Conservation (phyloP, 2,329 filamentous ascomycete genomes). For the Aspergillus japonicus region DNA sequence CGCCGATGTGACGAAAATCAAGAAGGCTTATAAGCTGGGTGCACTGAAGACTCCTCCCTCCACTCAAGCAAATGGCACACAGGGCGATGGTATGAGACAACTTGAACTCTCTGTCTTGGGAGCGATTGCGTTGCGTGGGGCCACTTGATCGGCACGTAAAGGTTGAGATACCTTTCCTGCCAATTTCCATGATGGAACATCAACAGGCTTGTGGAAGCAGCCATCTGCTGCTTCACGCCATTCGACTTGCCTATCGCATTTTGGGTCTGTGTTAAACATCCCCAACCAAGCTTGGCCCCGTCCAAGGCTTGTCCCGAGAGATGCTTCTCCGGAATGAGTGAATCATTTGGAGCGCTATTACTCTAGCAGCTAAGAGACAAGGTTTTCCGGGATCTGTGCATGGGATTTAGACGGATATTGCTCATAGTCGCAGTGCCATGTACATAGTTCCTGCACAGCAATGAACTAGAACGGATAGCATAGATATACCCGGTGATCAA, state of each 20-base stretch:
- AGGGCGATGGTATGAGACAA: constrained; percentile 26
- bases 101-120: constrained; percentile 70
- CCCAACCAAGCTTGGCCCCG: not conserved
- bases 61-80: constrained; percentile 21
- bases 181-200: not conserved
- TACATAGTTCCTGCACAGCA: not conserved
- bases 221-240: not conserved
- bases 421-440: not conserved
- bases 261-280: not conserved
- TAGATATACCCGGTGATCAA: not conserved
- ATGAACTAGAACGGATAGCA: not conserved
- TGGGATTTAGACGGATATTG: not conserved
- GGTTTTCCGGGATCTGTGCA: not conserved
- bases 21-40: constrained; percentile 84
- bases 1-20: constrained; percentile 67
- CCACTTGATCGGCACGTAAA: constrained; percentile 31
- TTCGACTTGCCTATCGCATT: not conserved
- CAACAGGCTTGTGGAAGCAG: not conserved
- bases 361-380: not conserved
- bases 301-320: not conserved
- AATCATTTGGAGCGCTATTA: not conserved
- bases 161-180: not conserved
- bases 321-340: not conserved
- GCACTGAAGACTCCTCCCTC: constrained; percentile 47
- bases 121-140: constrained; percentile 73